Percentiles rank a stretch among this genome's conserved stretches.
These are phyloP conservation scores for Kwoniella bestiolae DNA, from an alignment of 768 basidiomycete genomes.

Conservation along the genomic window DNA sequence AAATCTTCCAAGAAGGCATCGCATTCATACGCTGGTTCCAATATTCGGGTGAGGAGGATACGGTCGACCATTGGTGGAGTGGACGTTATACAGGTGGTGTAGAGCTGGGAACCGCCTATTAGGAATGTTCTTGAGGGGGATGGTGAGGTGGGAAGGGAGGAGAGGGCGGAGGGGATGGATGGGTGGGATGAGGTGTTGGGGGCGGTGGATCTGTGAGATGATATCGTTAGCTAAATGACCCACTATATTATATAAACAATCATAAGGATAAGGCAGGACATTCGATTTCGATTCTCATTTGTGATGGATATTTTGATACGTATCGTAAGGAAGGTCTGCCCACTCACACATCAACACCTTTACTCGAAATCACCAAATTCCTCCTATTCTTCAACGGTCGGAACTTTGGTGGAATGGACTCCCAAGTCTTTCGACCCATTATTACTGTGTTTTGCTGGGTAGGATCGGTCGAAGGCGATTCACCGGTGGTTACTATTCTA, in stretches of 20 bases:
- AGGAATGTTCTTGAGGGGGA: slow-evolving; percentile 68
- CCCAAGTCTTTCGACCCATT: slow-evolving; percentile 98
- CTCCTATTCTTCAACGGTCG: slow-evolving; percentile 74
- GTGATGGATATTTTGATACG: not conserved
- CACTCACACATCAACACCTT: slow-evolving; percentile 66
- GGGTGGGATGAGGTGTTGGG: slow-evolving; percentile 32
- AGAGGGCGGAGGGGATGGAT: slow-evolving; percentile 22
- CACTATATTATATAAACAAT: too few species aligned
- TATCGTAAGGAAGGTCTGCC: not conserved
- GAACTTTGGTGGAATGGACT: slow-evolving; percentile 85
- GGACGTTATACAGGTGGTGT: slow-evolving; percentile 66
- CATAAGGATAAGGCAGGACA: too few species aligned
- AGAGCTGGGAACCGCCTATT: slow-evolving; percentile 90
- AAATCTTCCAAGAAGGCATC: slow-evolving; percentile 87
- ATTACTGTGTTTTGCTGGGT: slow-evolving; percentile 69
- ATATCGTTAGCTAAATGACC: not conserved
- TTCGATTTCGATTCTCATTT: too few species aligned
- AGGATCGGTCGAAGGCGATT: slow-evolving; percentile 61
- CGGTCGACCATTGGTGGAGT: slow-evolving; percentile 68
- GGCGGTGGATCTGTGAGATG: slow-evolving; percentile 13
- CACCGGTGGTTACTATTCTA: slow-evolving; percentile 49
- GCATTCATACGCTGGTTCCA: slow-evolving; percentile 77
- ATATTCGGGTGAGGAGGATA: slow-evolving; percentile 82
- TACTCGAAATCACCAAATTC: slow-evolving; percentile 76
- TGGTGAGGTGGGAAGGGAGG: slow-evolving; percentile 21